A percentile compares a stretch with the other conserved stretches of the same genome.
Evolutionary conservation across 495 filamentous ascomycete species (phyloP).

Genomic region (Melanomma pulvis-pyrius): DNA sequence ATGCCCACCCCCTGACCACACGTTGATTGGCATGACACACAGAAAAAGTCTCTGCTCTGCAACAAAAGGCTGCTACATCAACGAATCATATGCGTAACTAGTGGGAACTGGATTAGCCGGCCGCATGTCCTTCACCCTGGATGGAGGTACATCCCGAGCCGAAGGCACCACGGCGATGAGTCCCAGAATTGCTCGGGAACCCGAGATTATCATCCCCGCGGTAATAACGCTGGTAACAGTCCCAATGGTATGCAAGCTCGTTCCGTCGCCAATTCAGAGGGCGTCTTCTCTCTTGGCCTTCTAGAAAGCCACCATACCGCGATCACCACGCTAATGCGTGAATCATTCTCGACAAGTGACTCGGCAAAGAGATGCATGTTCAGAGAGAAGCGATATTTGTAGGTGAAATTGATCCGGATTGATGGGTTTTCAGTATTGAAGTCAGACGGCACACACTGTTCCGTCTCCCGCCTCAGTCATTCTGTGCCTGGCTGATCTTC

Average conservation of each 20-base stretch:
- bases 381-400: too few species aligned
- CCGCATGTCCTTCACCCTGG: neutral
- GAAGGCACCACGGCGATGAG: neutral
- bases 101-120: conserved; percentile 3
- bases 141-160: neutral
- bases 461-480: neutral
- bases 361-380: too few species aligned
- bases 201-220: neutral
- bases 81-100: neutral
- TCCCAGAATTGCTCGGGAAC: neutral
- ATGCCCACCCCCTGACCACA: neutral
- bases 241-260: neutral
- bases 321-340: neutral
- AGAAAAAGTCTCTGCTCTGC: neutral
- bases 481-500: neutral
- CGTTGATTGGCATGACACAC: conserved; percentile 12
- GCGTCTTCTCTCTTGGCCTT: neutral
- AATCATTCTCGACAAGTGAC: too few species aligned
- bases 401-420: too few species aligned
- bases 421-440: neutral
- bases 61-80: neutral
- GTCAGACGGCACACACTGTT: neutral
- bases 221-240: neutral
- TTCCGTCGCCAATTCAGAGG: neutral
- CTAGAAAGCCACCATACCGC: neutral